phyloP scores from a whole-genome alignment of 768 basidiomycete species.

The Phanerochaete sordida region DNA sequence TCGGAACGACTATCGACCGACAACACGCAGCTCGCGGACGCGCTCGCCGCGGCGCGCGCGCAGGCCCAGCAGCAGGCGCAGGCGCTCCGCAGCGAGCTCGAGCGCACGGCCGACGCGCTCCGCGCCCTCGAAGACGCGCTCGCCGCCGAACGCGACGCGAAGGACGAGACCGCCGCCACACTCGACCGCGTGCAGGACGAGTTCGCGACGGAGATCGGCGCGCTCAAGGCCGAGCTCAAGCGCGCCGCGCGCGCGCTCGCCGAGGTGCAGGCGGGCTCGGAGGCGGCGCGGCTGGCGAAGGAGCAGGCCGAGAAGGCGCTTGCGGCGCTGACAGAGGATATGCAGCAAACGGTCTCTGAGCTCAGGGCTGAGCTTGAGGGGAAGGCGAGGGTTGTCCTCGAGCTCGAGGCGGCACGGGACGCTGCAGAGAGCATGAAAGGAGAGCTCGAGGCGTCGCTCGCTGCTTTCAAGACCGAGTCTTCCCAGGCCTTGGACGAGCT shows the following conservation, averaged over 20 bases:
- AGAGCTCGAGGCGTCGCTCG: not conserved
- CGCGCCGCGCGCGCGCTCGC: not conserved
- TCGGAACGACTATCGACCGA: not conserved
- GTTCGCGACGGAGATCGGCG: not conserved
- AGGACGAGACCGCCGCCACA: not conserved
- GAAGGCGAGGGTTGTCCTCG: not conserved
- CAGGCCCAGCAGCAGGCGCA: not conserved
- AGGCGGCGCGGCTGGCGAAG: not conserved
- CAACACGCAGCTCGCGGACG: not conserved
- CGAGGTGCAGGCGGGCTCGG: not conserved
- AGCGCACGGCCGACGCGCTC: not conserved
- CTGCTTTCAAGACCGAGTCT: not conserved
- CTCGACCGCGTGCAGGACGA: not conserved
- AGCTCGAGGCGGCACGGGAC: not conserved
- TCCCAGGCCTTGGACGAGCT: not conserved
- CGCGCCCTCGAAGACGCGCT: not conserved
- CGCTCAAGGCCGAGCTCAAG: constrained; percentile 1
- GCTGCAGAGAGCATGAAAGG: not conserved
- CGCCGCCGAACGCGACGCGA: not conserved
- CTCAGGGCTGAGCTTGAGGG: constrained; percentile 2
- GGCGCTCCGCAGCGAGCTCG: not conserved
- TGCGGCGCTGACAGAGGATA: not conserved
- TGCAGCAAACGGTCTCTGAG: not conserved
- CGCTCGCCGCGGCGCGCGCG: not conserved
- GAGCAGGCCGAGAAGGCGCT: not conserved